Conservation (phyloP, 1,139 yeast species). For the Saccharomyces hybrid region DNA sequence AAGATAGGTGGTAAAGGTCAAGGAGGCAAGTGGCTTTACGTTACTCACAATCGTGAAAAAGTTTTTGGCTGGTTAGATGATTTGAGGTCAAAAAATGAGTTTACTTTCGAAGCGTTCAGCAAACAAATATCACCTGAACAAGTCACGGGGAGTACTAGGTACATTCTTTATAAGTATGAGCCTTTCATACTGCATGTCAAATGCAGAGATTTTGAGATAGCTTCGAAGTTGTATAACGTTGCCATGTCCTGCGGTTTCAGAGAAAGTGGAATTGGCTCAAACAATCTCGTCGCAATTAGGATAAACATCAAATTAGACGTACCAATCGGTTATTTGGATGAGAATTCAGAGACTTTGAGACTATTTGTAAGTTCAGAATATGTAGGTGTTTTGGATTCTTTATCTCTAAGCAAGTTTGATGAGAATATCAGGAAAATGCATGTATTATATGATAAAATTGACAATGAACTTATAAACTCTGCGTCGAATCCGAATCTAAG, state of each 20-base stretch:
- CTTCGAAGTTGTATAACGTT: slow-evolving; percentile 53
- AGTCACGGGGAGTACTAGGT: slow-evolving; percentile 33
- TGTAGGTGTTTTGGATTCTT: slow-evolving; percentile 40
- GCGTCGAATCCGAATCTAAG: no score
- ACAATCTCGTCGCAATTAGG: slow-evolving; percentile 70
- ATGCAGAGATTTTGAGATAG: slow-evolving; percentile 54
- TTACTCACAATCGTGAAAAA: slow-evolving; percentile 54
- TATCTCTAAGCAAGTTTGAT: no score
- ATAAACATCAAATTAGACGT: slow-evolving; percentile 58
- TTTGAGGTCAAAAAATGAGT: slow-evolving; percentile 6
- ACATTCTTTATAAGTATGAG: slow-evolving; percentile 68
- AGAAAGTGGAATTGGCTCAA: slow-evolving; percentile 79
- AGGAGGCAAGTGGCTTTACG: slow-evolving; percentile 80
- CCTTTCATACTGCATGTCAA: slow-evolving; percentile 80
- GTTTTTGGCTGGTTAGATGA: slow-evolving; percentile 47
- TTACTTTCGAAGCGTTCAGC: no score
- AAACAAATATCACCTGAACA: no score
- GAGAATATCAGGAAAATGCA: slow-evolving; percentile 64
- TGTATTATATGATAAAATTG: slow-evolving; percentile 41
- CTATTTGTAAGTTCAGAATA: slow-evolving; percentile 46
- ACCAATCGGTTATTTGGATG: slow-evolving; percentile 55
- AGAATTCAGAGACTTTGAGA: slow-evolving; percentile 28
- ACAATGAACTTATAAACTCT: slow-evolving; percentile 27
- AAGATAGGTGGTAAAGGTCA: slow-evolving; percentile 80
- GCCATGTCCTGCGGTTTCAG: slow-evolving; percentile 85